A percentile compares a stretch with the other conserved stretches of the same genome.
Conservation (phyloP, 768 basidiomycete species). For the Amanita inopinata region DNA sequence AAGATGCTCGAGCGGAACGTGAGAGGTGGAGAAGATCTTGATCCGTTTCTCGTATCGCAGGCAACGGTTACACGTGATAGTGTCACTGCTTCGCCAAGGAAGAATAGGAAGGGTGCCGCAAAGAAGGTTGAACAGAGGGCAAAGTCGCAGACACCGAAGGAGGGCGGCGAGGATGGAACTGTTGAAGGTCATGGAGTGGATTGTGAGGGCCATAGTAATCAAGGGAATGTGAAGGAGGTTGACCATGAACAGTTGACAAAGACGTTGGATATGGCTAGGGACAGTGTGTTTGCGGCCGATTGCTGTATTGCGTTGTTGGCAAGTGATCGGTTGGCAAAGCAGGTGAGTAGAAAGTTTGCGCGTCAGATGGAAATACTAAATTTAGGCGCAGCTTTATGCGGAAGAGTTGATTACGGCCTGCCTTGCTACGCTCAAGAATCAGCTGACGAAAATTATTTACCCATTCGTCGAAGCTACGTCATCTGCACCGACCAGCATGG, state of each 20-base stretch:
- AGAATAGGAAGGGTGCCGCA: constrained; percentile 43
- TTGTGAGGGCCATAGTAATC: constrained; percentile 12
- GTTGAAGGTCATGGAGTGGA: constrained; percentile 17
- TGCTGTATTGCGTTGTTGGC: constrained; percentile 72
- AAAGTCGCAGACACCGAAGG: constrained; percentile 34
- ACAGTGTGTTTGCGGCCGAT: constrained; percentile 77
- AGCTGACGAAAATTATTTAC: constrained; percentile 70
- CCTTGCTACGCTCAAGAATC: constrained; percentile 68
- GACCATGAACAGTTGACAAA: constrained; percentile 41
- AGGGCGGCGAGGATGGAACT: constrained; percentile 23
- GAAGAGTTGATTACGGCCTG: constrained; percentile 86
- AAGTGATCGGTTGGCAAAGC: constrained; percentile 75
- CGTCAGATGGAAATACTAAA: neutral
- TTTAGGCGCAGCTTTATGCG: constrained; percentile 65
- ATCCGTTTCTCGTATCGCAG: constrained; percentile 43
- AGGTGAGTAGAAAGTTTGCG: constrained; percentile 38
- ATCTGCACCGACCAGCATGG: constrained; percentile 24
- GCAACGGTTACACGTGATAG: neutral
- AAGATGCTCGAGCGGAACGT: constrained; percentile 77
- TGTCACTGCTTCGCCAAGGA: constrained; percentile 38
- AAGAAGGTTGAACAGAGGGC: constrained; percentile 31
- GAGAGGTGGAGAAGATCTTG: constrained; percentile 62
- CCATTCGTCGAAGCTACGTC: constrained; percentile 73
- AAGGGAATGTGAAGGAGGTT: constrained; percentile 27
- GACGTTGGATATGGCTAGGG: constrained; percentile 50